Conservation (phyloP, 768 basidiomycete genomes). For the Suillus subaureus region DNA sequence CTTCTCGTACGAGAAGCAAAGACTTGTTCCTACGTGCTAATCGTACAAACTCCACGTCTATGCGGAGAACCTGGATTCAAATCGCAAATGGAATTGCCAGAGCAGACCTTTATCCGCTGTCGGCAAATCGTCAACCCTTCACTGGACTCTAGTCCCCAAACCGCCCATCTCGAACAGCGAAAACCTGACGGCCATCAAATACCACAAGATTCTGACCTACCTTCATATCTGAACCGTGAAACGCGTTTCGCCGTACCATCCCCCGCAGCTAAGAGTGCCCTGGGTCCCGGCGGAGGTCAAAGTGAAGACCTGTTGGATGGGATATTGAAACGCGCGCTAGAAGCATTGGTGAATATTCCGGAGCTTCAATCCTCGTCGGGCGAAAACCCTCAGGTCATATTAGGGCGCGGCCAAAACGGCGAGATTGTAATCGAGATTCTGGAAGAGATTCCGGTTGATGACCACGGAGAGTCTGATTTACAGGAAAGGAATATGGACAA, state of each 20-base stretch:
- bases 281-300: constrained; percentile 19
- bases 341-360: constrained; percentile 32
- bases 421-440: constrained; percentile 45
- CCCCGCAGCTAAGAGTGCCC: constrained; percentile 20
- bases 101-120: constrained; percentile 75
- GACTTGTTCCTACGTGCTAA: constrained; percentile 92
- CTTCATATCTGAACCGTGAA: constrained; percentile 54
- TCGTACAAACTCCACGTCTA: constrained; percentile 92
- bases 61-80: constrained; percentile 94
- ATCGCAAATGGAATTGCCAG: constrained; percentile 64
- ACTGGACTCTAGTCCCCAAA: constrained; percentile 18
- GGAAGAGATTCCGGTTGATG: constrained; percentile 45
- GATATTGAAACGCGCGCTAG: constrained; percentile 31
- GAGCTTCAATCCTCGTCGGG: constrained; percentile 30
- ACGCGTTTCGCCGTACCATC: constrained; percentile 48
- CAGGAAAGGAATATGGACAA: constrained; percentile 40
- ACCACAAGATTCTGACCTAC: constrained; percentile 56
- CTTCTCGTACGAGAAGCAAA: constrained; percentile 91
- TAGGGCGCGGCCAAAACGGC: constrained; percentile 46
- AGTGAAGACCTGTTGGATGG: constrained; percentile 23
- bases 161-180: constrained; percentile 33
- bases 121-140: constrained; percentile 61
- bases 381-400: constrained; percentile 38
- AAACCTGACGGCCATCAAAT: constrained; percentile 28
- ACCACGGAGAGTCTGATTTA: constrained; percentile 21